phyloP scores from a whole-genome alignment of 495 filamentous ascomycete species.

The Podospora australis region DNA sequence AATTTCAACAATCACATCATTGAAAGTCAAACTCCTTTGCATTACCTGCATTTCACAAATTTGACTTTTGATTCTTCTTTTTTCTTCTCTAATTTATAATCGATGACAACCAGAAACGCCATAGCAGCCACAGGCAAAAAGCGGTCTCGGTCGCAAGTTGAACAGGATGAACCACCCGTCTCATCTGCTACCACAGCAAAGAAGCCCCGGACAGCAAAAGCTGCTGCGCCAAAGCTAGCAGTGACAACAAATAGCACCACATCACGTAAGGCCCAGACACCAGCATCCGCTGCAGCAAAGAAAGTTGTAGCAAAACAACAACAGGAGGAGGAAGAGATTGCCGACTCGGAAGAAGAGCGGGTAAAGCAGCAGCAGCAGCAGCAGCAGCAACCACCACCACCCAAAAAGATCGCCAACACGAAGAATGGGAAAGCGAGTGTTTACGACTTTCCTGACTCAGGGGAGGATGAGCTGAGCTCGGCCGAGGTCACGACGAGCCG shows the following conservation, averaged over 20 bases:
- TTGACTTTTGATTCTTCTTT: not conserved
- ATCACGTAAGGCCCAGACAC: not conserved
- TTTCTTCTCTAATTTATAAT: not conserved
- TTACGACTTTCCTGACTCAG: slow-evolving; percentile 39
- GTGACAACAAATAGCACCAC: slow-evolving; percentile 19
- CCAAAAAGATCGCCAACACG: slow-evolving; percentile 3
- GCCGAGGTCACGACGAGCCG: not conserved
- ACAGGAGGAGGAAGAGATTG: slow-evolving; percentile 15
- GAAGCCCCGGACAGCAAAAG: slow-evolving; percentile 24
- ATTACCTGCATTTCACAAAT: too few relatives aligned
- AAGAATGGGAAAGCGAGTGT: slow-evolving; percentile 13
- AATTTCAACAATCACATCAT: too few relatives aligned
- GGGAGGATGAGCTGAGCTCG: slow-evolving; percentile 27
- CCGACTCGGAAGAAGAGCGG: slow-evolving; percentile 19
- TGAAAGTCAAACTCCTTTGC: too few relatives aligned
- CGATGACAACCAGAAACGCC: slow-evolving; percentile 1
- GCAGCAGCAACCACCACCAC: not conserved
- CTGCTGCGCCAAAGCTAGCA: slow-evolving; percentile 10
- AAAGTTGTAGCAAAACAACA: not conserved
- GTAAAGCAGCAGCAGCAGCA: slow-evolving; percentile 9
- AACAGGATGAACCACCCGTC: slow-evolving; percentile 10
- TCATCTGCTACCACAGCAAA: slow-evolving; percentile 21
- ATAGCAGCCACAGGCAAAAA: slow-evolving; percentile 11
- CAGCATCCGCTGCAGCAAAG: not conserved
- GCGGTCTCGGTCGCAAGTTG: slow-evolving; percentile 12